phyloP scores from a whole-genome alignment of 1,284 basidiomycete genomes.

The Leccinum pachyderme region DNA sequence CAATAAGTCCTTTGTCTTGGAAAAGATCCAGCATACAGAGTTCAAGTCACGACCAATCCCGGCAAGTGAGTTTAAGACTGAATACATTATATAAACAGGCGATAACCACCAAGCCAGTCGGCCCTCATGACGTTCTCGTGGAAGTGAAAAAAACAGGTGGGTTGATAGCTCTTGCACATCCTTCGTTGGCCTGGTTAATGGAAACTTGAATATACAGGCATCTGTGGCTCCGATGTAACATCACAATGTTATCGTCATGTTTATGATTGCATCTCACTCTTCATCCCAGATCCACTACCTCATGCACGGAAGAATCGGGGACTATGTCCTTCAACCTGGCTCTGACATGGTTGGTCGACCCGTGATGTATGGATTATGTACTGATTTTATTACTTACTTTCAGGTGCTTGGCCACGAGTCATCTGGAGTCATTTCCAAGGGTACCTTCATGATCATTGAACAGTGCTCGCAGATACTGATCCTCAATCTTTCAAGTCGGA shows the following conservation, averaged over 20 bases:
- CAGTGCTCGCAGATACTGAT: not conserved
- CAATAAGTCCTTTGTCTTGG: slow-evolving; percentile 81
- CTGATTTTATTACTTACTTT: slow-evolving; percentile 1
- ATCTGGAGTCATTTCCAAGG: slow-evolving; percentile 46
- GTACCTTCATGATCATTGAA: slow-evolving; percentile 17
- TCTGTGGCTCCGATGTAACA: slow-evolving; percentile 84
- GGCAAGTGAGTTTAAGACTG: slow-evolving; percentile 46
- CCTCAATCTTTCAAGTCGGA: slow-evolving; percentile 26
- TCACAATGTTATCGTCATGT: not conserved
- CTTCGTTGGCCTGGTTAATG: slow-evolving; percentile 9
- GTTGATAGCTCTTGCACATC: slow-evolving; percentile 19
- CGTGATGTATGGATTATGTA: slow-evolving; percentile 1
- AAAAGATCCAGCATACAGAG: slow-evolving; percentile 65
- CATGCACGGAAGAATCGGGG: slow-evolving; percentile 72
- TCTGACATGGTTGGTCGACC: slow-evolving; percentile 65
- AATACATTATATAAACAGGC: not conserved
- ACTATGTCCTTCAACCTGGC: slow-evolving; percentile 62
- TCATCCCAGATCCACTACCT: slow-evolving; percentile 68
- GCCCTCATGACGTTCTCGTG: slow-evolving; percentile 80
- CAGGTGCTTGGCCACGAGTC: slow-evolving; percentile 60
- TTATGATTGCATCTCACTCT: slow-evolving; percentile 5
- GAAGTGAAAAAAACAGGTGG: slow-evolving; percentile 89
- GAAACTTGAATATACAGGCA: slow-evolving; percentile 48
- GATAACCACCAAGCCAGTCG: slow-evolving; percentile 43
- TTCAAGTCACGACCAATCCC: slow-evolving; percentile 83